These are phyloP conservation scores for Phoma herbarum DNA, from an alignment of 2,329 filamentous ascomycete species.

Conservation along the genomic window DNA sequence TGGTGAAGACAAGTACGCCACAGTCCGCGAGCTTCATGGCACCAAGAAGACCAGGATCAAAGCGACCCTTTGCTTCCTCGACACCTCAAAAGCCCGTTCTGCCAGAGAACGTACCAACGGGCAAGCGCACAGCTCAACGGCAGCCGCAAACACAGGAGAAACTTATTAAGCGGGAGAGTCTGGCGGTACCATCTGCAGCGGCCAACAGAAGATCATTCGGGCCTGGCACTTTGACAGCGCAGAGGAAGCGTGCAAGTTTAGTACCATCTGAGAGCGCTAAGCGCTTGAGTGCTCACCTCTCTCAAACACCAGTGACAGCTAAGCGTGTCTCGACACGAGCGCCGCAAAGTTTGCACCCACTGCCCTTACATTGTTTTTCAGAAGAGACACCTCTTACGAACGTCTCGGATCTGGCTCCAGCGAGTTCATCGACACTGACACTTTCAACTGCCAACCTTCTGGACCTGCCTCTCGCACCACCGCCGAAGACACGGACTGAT, in stretches of 20 bases:
- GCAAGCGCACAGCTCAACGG: constrained; percentile 25
- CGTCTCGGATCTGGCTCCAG: constrained; percentile 27
- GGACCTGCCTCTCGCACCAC: constrained; percentile 4
- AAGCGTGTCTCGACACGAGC: constrained; percentile 25
- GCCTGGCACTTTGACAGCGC: constrained; percentile 16
- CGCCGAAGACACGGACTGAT: constrained; percentile 20
- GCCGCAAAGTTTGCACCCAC: constrained; percentile 9
- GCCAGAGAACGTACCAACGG: constrained; percentile 36
- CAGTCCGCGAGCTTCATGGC: constrained; percentile 27
- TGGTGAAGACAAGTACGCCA: constrained; percentile 28
- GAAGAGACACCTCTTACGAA: constrained; percentile 21
- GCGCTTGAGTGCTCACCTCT: constrained; percentile 27
- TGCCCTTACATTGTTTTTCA: background rate
- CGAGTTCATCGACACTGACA: constrained; percentile 27
- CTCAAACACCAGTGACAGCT: constrained; percentile 33
- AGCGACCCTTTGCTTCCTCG: constrained; percentile 19
- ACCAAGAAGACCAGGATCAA: constrained; percentile 30
- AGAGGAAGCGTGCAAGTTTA: constrained; percentile 29
- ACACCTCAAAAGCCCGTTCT: constrained; percentile 22
- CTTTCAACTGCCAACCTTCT: constrained; percentile 7
- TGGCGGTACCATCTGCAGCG: constrained; percentile 23
- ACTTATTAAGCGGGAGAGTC: constrained; percentile 29
- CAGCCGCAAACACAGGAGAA: constrained; percentile 34
- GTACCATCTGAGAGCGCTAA: constrained; percentile 27
- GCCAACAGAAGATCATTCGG: constrained; percentile 31